phyloP scores from a whole-genome alignment of 2,329 filamentous ascomycete genomes.

The Aspergillus sergii region DNA sequence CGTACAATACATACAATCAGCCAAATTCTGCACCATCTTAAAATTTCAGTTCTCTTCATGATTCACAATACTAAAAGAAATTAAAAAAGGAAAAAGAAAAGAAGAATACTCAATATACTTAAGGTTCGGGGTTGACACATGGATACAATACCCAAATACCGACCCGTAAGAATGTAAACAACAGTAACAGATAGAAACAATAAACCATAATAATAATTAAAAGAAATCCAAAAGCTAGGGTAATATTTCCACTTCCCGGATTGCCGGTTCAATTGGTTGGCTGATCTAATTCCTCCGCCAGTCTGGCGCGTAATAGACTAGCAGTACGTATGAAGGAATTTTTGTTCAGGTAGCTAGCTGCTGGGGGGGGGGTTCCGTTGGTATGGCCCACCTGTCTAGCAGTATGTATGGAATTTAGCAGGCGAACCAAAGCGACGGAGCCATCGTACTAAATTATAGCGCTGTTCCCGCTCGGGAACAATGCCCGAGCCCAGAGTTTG shows the following conservation, averaged over 20 bases:
- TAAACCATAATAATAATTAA: background rate
- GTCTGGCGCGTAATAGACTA: background rate
- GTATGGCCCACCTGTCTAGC: background rate
- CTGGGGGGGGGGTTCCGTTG: background rate
- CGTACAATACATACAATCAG: background rate
- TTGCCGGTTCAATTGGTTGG: background rate
- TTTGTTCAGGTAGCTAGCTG: background rate
- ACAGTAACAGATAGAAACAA: background rate
- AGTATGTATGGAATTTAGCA: background rate
- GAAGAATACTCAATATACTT: background rate
- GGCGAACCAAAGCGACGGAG: slow-evolving; percentile 13
- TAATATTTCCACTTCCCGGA: background rate
- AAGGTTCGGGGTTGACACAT: background rate
- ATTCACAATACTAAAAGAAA: background rate
- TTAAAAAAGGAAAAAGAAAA: background rate
- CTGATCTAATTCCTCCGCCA: background rate
- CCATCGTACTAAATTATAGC: slow-evolving; percentile 3
- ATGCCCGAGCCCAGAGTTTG: slow-evolving; percentile 13
- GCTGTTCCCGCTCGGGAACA: slow-evolving; percentile 16
- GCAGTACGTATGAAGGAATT: background rate
- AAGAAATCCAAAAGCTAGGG: background rate
- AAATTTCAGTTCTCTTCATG: background rate
- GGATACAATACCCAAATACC: background rate
- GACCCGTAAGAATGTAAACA: background rate
- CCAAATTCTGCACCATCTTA: background rate